These are phyloP conservation scores for Pisolithus marmoratus DNA, from an alignment of 768 basidiomycete species.

Conservation along the genomic window DNA sequence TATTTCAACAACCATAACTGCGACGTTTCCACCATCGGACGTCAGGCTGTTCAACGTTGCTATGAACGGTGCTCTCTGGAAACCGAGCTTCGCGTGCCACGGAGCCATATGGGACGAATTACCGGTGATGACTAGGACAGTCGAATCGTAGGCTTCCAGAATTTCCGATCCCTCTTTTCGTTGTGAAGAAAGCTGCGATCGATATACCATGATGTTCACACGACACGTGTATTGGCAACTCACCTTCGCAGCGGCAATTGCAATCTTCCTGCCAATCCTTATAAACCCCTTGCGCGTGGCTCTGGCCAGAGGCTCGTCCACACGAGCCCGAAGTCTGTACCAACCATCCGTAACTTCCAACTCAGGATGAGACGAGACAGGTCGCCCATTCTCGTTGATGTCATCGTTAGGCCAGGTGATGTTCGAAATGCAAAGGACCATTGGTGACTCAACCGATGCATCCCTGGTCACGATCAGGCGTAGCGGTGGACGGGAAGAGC, in stretches of 20 bases:
- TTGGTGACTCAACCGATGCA: constrained; percentile 67
- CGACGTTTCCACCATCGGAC: constrained; percentile 72
- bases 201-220: not conserved
- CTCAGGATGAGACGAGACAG: constrained; percentile 42
- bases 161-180: constrained; percentile 77
- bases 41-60: constrained; percentile 76
- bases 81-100: constrained; percentile 89
- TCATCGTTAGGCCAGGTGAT: constrained; percentile 49
- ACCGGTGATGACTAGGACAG: constrained; percentile 62
- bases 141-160: constrained; percentile 70
- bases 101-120: constrained; percentile 83
- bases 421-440: constrained; percentile 80
- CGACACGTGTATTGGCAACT: constrained; percentile 17
- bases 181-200: constrained; percentile 55
- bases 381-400: constrained; percentile 32
- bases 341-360: constrained; percentile 97
- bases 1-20: constrained; percentile 70
- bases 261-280: constrained; percentile 77
- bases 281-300: constrained; percentile 66
- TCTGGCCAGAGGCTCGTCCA: constrained; percentile 68
- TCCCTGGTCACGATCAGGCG: constrained; percentile 82
- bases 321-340: constrained; percentile 77
- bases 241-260: constrained; percentile 74
- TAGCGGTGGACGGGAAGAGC: constrained; percentile 73
- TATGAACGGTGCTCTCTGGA: constrained; percentile 57